Conservation (phyloP, 805 yeast genomes). For the Kuraishia ogatae region DNA sequence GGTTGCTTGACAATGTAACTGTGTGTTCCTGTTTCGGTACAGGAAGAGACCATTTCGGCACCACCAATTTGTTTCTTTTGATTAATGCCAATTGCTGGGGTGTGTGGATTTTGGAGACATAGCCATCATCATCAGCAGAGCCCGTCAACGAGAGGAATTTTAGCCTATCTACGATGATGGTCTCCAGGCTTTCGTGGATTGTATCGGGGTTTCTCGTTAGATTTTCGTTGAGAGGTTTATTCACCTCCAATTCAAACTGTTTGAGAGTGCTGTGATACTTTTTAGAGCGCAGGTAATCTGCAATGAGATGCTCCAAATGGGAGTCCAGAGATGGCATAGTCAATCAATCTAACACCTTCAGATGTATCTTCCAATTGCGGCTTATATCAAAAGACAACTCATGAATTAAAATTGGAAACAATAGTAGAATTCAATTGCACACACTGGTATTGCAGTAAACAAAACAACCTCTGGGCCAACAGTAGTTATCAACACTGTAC, state of each 20-base stretch:
- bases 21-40: constrained; percentile 8
- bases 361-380: no score
- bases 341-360: no score
- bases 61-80: constrained; percentile 7
- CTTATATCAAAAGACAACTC: no score
- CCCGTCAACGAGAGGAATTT: constrained; percentile 14
- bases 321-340: constrained; percentile 11
- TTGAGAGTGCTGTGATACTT: constrained; percentile 36
- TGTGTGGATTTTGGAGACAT: constrained; percentile 7
- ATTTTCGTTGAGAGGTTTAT: constrained; percentile 21
- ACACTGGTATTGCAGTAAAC: no score
- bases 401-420: no score
- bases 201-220: constrained; percentile 7
- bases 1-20: constrained; percentile 6
- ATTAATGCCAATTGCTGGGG: constrained; percentile 17
- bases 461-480: no score
- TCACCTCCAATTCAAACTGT: constrained; percentile 38
- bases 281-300: constrained; percentile 47
- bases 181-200: constrained; percentile 25
- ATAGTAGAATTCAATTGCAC: no score
- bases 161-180: constrained; percentile 25
- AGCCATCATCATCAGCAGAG: constrained; percentile 1
- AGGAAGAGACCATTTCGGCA: constrained; percentile 19
- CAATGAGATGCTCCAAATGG: constrained; percentile 32
- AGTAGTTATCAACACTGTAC: no score